A percentile compares a stretch with the other conserved stretches of the same genome.
phyloP scores from a whole-genome alignment of 2,329 filamentous ascomycete genomes.

The Penicillium expansum region DNA sequence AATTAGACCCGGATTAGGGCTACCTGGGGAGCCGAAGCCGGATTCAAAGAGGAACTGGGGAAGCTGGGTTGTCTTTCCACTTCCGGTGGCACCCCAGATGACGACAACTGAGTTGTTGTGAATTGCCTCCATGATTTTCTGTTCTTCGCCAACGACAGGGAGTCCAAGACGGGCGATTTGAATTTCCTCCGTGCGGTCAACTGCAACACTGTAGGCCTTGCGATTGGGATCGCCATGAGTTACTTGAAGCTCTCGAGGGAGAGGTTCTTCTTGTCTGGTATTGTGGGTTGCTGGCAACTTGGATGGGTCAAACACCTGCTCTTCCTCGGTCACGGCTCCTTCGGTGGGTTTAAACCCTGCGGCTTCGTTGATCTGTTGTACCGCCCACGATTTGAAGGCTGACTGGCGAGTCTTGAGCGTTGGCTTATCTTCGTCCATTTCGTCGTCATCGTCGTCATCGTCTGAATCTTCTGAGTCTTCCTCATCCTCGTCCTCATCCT shows the following conservation, averaged over 20 bases:
- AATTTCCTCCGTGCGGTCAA: slow-evolving; percentile 68
- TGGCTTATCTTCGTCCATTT: slow-evolving; percentile 15
- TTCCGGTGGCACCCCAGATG: slow-evolving; percentile 91
- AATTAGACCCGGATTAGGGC: slow-evolving; percentile 85
- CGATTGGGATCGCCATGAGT: slow-evolving; percentile 51
- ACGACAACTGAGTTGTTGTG: slow-evolving; percentile 88
- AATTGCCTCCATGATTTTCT: slow-evolving; percentile 96
- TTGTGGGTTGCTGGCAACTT: slow-evolving; percentile 38
- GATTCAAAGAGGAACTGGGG: slow-evolving; percentile 95
- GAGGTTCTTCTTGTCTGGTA: slow-evolving; percentile 39
- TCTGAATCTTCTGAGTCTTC: slow-evolving; percentile 23
- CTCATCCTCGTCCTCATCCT: slow-evolving; percentile 22
- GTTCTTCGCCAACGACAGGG: slow-evolving; percentile 91
- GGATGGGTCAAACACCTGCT: slow-evolving; percentile 31
- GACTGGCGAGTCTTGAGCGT: slow-evolving; percentile 46
- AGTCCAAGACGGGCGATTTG: slow-evolving; percentile 75
- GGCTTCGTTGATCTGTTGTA: slow-evolving; percentile 78
- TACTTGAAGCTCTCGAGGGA: slow-evolving; percentile 40
- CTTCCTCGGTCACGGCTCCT: slow-evolving; percentile 31
- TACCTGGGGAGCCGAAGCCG: slow-evolving; percentile 76
- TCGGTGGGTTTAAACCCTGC: slow-evolving; percentile 63
- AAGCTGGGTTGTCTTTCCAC: slow-evolving; percentile 95
- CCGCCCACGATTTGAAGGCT: slow-evolving; percentile 93
- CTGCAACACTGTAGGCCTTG: slow-evolving; percentile 72
- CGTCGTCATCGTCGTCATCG: slow-evolving; percentile 25